Base-by-base conservation (phyloP, 2,329 filamentous ascomycete species). In the Rhynchosporium secalis region DNA sequence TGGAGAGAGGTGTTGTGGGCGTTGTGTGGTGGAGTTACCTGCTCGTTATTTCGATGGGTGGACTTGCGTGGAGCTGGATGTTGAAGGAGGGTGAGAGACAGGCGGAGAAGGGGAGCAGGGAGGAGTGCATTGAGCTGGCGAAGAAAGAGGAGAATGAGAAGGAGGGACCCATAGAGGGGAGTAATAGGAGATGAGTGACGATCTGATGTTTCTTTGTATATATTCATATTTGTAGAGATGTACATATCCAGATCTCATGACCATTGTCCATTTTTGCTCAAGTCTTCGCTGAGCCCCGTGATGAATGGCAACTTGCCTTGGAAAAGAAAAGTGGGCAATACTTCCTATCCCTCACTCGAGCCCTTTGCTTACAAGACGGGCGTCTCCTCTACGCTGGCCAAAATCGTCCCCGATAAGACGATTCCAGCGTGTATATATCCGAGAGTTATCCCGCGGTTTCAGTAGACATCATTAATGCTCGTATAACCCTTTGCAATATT, bases 1-100 rank as follows among this genome's bases (percentile, higher is more conserved):
- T 73, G 13, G 69, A 72, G 12, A 65, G 68, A n/a, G 72, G 72
- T 1, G 61, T 68, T 15, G 62, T 74, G n/a, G 73, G 70, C n/a
- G 41, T 62, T 10, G 70, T 69, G 13, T 72, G 70, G 70, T 72
- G 70, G 71, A 56, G 62, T 15, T 69, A 68, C 26, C 73, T 70
- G 29, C 51, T 52, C 40, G 26, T 64, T 20, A 61, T 70, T 20
- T 77, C 83, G 0, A 71, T 76, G 4, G 78, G 88, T 29, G 67
- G 67, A 0, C 54, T 71, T 26, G 65, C 49, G 1, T 70, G 68
- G 69, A 65, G 59, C 60, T 70, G 61, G 58, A 67, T 66, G 60
- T 43, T 68, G 51, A 65, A 54, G 20, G 66, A 67, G 52, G 62
- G 61, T 1, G 67, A 66, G 45, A 56, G 55, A 12, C 65, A 64